phyloP scores from a whole-genome alignment of 2,329 filamentous ascomycete species.

The Immersiporthe knoxdaviesiana region DNA sequence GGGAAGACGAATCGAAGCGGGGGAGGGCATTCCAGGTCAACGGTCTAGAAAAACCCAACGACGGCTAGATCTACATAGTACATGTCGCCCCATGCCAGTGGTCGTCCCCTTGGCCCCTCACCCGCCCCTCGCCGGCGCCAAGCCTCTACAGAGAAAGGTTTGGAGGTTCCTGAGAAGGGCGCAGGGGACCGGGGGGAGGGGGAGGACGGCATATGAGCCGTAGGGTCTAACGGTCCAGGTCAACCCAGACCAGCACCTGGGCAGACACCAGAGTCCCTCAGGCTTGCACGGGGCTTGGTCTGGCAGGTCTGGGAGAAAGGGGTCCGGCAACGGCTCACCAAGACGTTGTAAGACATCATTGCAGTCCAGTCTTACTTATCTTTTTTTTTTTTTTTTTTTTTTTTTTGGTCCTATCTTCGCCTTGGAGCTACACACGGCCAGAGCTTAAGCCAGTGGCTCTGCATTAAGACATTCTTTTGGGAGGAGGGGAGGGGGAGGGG shows the following conservation, averaged over 20 bases:
- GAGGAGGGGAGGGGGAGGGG: too few relatives aligned
- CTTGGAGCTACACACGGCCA: constrained; percentile 1
- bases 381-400: too few relatives aligned
- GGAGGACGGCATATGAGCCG: not conserved
- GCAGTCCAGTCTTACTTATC: not conserved
- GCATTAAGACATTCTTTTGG: not conserved
- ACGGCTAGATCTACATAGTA: not conserved
- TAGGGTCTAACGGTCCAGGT: not conserved
- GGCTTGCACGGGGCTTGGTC: not conserved
- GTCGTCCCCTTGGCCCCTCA: not conserved
- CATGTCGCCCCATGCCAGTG: constrained; percentile 5
- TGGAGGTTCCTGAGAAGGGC: not conserved
- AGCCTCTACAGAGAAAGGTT: not conserved
- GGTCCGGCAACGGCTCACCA: constrained; percentile 1
- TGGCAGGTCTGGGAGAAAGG: not conserved
- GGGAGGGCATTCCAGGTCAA: not conserved
- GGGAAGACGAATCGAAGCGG: not conserved
- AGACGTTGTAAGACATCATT: not conserved
- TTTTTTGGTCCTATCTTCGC: not conserved
- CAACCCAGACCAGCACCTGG: not conserved
- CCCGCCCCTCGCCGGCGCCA: not conserved
- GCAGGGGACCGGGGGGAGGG: too few relatives aligned
- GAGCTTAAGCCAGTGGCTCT: not conserved
- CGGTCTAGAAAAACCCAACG: not conserved
- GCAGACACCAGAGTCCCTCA: not conserved